Base-by-base conservation (phyloP, 1,139 yeast genomes). In the Scheffersomyces parashehatae region DNA sequence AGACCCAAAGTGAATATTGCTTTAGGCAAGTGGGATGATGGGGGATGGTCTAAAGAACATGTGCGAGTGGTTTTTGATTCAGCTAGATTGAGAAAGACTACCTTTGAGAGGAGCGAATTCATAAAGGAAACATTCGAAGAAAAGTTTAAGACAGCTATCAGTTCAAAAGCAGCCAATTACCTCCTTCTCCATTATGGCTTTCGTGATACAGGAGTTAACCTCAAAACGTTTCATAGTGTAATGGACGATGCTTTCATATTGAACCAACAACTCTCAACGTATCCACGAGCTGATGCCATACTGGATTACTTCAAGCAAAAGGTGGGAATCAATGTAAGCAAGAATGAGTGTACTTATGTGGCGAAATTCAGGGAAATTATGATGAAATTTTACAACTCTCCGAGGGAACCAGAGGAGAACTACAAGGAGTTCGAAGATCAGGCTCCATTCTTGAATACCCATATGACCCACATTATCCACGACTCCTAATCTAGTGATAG, bases 121-220 rank as follows among this genome's bases (percentile, higher is more conserved):
- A 38, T 48, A 26, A 43, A 38, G 16, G 26, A 41, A 9, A 20
- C 40, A n/a, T 44, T 50, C 15, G 43, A 47, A 7, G 20, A 33
- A 10, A 40, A 40, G 13, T 44, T 44, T 10, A 37, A 36, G 3
- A 35, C 45, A 13, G 32, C 33, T 6, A 48, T 54, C 3, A 42
- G 54, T 10, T 31, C 35, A 4, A 52, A 52, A 39, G 49, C 49
- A 6, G 47, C 50, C 1, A 41, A 46, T 33, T 59, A 58, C 40
- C 46, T 60, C 12, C 46, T 57, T 31, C 37, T 53, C 5, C 60
- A 58, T 36, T 59, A 57, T 40, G 60, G 60, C 6, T 50, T 54
- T 33, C 43, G 52, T 10, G 43, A 45, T 11, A 32, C 42, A 5
- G 46, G 41, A 9, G 45, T 43, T 5, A 41, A 51, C 24, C 14